A percentile compares a stretch with the other conserved stretches of the same genome.
Evolutionary conservation across 768 basidiomycete genomes (phyloP).

Genomic region (Sarcomyxa edulis): DNA sequence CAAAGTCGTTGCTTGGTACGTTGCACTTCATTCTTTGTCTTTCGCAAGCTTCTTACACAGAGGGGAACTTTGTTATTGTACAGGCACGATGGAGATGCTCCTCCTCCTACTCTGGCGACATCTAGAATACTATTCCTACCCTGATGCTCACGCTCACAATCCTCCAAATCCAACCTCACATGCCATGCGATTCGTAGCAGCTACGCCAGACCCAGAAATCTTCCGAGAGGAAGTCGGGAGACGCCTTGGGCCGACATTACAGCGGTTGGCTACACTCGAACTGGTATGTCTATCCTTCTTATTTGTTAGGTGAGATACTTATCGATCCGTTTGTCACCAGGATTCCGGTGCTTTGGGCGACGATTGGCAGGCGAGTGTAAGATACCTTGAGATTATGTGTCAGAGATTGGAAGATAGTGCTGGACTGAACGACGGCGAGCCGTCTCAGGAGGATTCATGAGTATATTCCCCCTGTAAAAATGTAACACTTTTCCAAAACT

Average conservation of each 20-base stretch:
- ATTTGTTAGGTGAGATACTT: constrained; percentile 9
- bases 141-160: too few species aligned
- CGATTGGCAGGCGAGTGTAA: constrained; percentile 60
- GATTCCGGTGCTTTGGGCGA: constrained; percentile 36
- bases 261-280: constrained; percentile 48
- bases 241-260: constrained; percentile 50
- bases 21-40: constrained; percentile 4
- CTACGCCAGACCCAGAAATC: constrained; percentile 48
- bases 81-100: constrained; percentile 73
- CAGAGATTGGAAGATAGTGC: constrained; percentile 61
- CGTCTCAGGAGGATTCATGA: background rate
- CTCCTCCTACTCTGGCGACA: constrained; percentile 81
- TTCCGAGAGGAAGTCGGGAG: constrained; percentile 55
- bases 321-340: constrained; percentile 22
- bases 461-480: too few species aligned
- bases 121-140: constrained; percentile 57
- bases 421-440: constrained; percentile 46
- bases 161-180: constrained; percentile 26
- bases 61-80: too few species aligned
- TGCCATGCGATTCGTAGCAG: constrained; percentile 52
- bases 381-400: constrained; percentile 74
- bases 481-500: too few species aligned
- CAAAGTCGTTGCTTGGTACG: constrained; percentile 55
- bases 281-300: constrained; percentile 14
- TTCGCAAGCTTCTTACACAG: constrained; percentile 1